phyloP scores from a whole-genome alignment of 495 filamentous ascomycete genomes.

The Bombardia bombarda region DNA sequence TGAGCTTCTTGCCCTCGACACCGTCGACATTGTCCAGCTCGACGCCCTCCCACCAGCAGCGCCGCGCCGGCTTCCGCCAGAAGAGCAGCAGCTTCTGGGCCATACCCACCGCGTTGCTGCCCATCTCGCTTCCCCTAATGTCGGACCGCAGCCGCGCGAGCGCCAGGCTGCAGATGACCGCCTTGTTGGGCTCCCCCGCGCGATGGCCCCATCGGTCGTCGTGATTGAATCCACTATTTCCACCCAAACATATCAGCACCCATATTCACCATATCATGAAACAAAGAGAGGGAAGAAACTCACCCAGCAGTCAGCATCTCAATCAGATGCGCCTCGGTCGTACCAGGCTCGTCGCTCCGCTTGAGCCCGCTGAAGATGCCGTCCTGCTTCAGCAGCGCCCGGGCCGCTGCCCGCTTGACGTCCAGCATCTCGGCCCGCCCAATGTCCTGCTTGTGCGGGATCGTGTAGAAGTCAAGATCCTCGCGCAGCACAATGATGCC shows the following conservation, averaged over 20 bases:
- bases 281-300: constrained; percentile 19
- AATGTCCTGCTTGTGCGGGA: constrained; percentile 82
- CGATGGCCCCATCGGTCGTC: constrained; percentile 95
- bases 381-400: constrained; percentile 77
- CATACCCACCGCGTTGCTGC: constrained; percentile 87
- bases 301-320: constrained; percentile 99
- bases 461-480: constrained; percentile 95
- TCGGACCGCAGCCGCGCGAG: constrained; percentile 89
- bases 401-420: constrained; percentile 89
- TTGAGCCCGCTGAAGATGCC: constrained; percentile 94
- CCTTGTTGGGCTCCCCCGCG: constrained; percentile 92
- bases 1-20: constrained; percentile 74
- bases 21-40: constrained; percentile 86
- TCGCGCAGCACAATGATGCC: constrained; percentile 97
- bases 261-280: not conserved
- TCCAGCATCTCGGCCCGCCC: constrained; percentile 88
- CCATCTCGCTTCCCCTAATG: constrained; percentile 68
- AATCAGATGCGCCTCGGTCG: constrained; percentile 96
- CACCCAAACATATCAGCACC: constrained; percentile 1
- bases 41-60: constrained; percentile 99
- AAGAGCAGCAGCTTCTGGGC: constrained; percentile 97
- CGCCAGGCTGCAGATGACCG: constrained; percentile 93
- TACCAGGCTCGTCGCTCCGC: constrained; percentile 90
- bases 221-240: constrained; percentile 80
- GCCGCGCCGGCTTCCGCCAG: constrained; percentile 92